Conservation (phyloP, 1,139 yeast genomes). For the Candida pseudoviswanathii region DNA sequence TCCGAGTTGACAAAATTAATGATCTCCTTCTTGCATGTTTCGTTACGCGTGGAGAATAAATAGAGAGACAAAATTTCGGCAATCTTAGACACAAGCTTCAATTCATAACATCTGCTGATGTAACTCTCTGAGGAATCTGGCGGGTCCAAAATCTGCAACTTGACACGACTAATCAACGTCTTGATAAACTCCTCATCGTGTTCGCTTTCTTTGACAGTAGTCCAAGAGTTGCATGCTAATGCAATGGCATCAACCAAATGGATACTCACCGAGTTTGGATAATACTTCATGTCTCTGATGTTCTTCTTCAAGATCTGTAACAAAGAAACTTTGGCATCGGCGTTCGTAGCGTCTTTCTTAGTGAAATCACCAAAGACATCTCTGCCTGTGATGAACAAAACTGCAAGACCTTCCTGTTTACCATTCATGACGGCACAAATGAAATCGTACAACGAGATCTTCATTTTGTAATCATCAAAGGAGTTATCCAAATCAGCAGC, state of each 20-base stretch:
- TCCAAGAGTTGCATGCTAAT: constrained; percentile 69
- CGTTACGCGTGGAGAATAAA: constrained; percentile 59
- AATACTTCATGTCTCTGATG: constrained; percentile 51
- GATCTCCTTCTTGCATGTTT: constrained; percentile 42
- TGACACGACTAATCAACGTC: constrained; percentile 47
- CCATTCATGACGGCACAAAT: constrained; percentile 77
- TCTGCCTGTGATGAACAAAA: constrained; percentile 72
- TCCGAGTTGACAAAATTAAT: constrained; percentile 43
- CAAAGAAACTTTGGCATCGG: constrained; percentile 32
- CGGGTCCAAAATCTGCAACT: constrained; percentile 20
- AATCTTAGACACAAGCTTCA: constrained; percentile 63
- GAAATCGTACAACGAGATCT: constrained; percentile 65
- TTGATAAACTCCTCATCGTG: constrained; percentile 54
- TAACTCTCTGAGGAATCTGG: constrained; percentile 27
- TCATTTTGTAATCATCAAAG: constrained; percentile 57
- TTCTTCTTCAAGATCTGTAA: constrained; percentile 62
- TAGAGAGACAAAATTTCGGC: constrained; percentile 76
- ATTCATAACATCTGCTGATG: constrained; percentile 54
- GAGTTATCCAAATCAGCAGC: constrained; percentile 62
- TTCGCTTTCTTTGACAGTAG: constrained; percentile 52
- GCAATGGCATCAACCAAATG: constrained; percentile 68
- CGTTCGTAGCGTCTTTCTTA: constrained; percentile 4
- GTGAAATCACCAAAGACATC: constrained; percentile 47
- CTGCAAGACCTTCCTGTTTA: constrained; percentile 84
- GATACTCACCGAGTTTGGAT: constrained; percentile 59